Base-by-base conservation (phyloP, 306 rosid species). In the Lupinus albus region DNA sequence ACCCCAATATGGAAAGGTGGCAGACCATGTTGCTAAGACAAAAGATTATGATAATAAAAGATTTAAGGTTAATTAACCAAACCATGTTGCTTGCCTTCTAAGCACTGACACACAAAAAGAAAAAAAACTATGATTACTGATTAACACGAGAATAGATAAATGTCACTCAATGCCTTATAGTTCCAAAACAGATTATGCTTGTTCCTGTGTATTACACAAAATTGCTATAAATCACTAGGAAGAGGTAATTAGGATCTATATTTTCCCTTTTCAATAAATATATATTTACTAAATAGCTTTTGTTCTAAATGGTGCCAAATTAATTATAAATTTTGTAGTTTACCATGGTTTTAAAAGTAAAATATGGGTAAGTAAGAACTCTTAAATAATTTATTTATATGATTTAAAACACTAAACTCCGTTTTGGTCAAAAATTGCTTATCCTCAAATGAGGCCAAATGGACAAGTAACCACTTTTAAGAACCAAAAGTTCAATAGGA, bases 81-180 rank as follows among this genome's bases (percentile, higher is more conserved):
- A 72, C 12, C 77, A 52, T 67, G 63, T 35, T 53, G 20, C 87
- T 84, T 84, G 73, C 81, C 87, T 80, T 84, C 41, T 39, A 86
- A 86, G 83, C 75, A 73, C 73, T 71, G 59, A 69, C 38, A 16
- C 66, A 36, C 64, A 2, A 1, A n/a, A 45, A 21, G 39, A 28
- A 2, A 1, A n/a, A 45, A 21, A 30, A 28, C 51, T 41, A 30
- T 65, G 11, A 33, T 53, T 12, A 30, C 0, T 13, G 10, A 35
- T 65, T 35, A 74, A 18, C 72, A 56, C 69, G 11, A 62, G 11
- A 62, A 66, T 56, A 61, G 35, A 68, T 15, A 47, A 46, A 11
- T 52, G 55, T 69, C 70, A 6, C 11, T 50, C 80, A 60, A 8
- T 41, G 38, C 5, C n/a, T 56, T 68, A 57, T 33, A 42, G 25